A percentile compares a stretch with the other conserved stretches of the same genome.
Evolutionary conservation across 805 yeast genomes (phyloP).

Genomic region (baker's yeast (Saccharomyces cerevisiae)): DNA sequence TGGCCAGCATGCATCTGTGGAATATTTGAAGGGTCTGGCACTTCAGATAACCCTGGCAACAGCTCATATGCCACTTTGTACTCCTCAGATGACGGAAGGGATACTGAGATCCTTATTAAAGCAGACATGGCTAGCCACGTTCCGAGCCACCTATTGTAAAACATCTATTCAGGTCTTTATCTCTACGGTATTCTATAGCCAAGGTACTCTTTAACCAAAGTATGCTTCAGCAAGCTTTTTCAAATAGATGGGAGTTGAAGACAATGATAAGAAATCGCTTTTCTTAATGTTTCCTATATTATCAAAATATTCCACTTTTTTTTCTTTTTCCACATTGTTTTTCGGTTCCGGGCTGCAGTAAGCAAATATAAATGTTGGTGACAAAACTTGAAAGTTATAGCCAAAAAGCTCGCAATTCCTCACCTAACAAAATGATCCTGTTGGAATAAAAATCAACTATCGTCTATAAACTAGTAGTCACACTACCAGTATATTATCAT

Average conservation of each 20-base stretch:
- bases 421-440: too few species aligned
- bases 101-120: not conserved
- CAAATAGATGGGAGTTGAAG: not conserved
- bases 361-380: not conserved
- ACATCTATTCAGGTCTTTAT: not conserved
- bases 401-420: not conserved
- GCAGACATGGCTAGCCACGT: not conserved
- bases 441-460: too few species aligned
- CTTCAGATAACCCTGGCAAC: constrained; percentile 22
- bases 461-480: too few species aligned
- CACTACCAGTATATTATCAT: too few species aligned
- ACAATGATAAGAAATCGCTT: not conserved
- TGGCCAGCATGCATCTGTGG: constrained; percentile 58
- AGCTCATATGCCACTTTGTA: constrained; percentile 22
- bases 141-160: not conserved
- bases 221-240: too few species aligned
- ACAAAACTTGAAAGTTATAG: not conserved
- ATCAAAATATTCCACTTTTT: not conserved
- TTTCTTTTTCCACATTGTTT: not conserved
- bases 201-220: not conserved
- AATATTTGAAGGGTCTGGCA: constrained; percentile 13
- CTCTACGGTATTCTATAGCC: not conserved
- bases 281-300: not conserved
- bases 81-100: constrained; percentile 8
- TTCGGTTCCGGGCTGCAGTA: not conserved